Evolutionary conservation across 495 filamentous ascomycete genomes (phyloP).

Genomic region (Rusavskia elegans): DNA sequence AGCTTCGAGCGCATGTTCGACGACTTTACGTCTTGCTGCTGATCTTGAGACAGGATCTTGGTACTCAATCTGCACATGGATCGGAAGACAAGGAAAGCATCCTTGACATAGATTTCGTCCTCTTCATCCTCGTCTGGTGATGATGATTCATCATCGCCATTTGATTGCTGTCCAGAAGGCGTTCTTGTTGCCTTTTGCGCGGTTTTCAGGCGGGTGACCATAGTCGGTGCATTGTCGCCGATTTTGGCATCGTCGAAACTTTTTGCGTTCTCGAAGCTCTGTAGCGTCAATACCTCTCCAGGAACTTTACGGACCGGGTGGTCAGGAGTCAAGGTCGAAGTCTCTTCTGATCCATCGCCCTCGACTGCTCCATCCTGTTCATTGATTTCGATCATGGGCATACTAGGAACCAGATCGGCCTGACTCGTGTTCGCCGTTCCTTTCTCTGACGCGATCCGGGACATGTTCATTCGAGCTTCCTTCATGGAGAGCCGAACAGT

Average conservation of each 20-base stretch:
- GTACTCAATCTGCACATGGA: constrained; percentile 96
- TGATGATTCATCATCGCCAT: constrained; percentile 28
- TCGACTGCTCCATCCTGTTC: constrained; percentile 24
- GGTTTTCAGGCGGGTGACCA: constrained; percentile 65
- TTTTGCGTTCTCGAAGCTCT: constrained; percentile 88
- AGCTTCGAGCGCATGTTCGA: constrained; percentile 96
- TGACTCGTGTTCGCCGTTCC: constrained; percentile 16
- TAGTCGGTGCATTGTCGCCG: constrained; percentile 79
- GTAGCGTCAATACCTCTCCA: constrained; percentile 72
- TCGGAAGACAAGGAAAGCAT: constrained; percentile 92
- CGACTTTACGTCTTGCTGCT: constrained; percentile 79
- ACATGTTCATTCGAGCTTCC: constrained; percentile 41
- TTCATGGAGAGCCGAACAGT: constrained; percentile 77
- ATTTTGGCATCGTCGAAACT: constrained; percentile 84
- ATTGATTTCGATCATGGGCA: constrained; percentile 15
- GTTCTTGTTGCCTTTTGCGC: constrained; percentile 33
- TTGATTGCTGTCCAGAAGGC: constrained; percentile 39
- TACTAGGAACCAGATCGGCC: constrained; percentile 8
- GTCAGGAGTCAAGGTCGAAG: constrained; percentile 31
- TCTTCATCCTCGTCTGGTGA: constrained; percentile 62
- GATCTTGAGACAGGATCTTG: constrained; percentile 73
- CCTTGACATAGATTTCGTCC: constrained; percentile 90
- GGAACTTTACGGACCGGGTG: constrained; percentile 43
- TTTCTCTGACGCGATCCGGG: constrained; percentile 21
- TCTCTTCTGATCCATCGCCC: constrained; percentile 29